Base-by-base conservation (phyloP, 75 land plant species). In the Picea glauca region DNA sequence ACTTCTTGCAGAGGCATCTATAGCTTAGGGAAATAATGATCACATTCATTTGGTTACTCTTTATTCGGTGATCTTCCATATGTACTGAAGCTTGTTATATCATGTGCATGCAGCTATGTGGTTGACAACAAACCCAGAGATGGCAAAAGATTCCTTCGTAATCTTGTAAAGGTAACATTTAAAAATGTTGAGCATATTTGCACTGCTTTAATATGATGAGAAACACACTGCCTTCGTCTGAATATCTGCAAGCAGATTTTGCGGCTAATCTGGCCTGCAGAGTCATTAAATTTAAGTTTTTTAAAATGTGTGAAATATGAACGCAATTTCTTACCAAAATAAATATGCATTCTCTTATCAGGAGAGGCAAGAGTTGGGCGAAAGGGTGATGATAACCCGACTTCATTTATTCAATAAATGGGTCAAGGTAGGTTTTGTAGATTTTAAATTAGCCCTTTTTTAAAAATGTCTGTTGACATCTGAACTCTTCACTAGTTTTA, bases 301-400 rank as follows among this genome's bases (percentile, higher is more conserved):
- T 58, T 76, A n/a, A 68, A 35, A 43, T 58, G 30, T 57, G 21
- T 30, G 13, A 54, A 30, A 23, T 76, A 32, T 54, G n/a, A 32
- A 30, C 58, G 35, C 11, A 26, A 12, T 31, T 30, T 58, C 63
- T 54, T 30, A 30, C 3, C 23, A 7, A 59, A 58, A 76, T 18
- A 64, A 76, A 32, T 15, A 38, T 38, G 23, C 2, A 6, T 65
- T 60, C 17, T 12, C 17, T 75, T 26, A 58, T 31, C 91, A 98
- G 99, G 98, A 98, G 80, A 86, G 80, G 81, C 98, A 95, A 77
- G 96, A 98, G n/a, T 86, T 98, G 31, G 96, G 92, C 23, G 99
- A 98, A 77, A 84, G 99, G 77, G 99, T 98, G 58, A 98, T 98
- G 99, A 78, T 95, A 31, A 98, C 99, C 18, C 91, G 99, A 7